phyloP scores from a whole-genome alignment of 2,329 filamentous ascomycete genomes.

The Colletotrichum sansevieriae region DNA sequence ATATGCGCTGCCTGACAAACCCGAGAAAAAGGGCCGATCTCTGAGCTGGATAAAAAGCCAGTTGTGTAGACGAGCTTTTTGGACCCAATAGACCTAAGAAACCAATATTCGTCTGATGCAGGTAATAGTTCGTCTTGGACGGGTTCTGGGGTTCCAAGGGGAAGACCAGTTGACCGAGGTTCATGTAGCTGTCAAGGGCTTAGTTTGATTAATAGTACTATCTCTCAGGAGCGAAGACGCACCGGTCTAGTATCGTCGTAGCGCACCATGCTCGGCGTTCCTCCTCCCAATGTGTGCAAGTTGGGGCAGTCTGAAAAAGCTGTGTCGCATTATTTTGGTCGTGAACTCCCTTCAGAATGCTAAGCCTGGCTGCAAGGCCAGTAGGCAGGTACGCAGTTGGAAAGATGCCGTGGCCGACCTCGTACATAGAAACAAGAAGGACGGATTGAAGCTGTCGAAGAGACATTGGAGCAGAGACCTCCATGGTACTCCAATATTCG shows the following conservation, averaged over 20 bases:
- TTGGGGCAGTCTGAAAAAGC: constrained; percentile 45
- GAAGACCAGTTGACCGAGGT: constrained; percentile 44
- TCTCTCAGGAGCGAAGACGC: constrained; percentile 5
- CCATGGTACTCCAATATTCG: constrained; percentile 41
- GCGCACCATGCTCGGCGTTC: constrained; percentile 51
- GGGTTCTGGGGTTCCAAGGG: constrained; percentile 46
- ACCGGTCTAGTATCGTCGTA: constrained; percentile 50
- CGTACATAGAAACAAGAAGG: constrained; percentile 49
- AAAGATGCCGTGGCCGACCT: constrained; percentile 52
- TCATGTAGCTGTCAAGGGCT: constrained; percentile 41
- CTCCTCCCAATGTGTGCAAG: constrained; percentile 50
- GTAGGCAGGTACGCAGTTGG: constrained; percentile 50
- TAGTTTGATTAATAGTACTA: not conserved
- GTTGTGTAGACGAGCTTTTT: constrained; percentile 44
- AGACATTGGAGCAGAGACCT: constrained; percentile 45
- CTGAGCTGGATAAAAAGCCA: constrained; percentile 38
- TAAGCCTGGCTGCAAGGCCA: constrained; percentile 44
- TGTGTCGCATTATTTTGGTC: constrained; percentile 46
- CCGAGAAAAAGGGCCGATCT: constrained; percentile 46
- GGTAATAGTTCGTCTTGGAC: constrained; percentile 47
- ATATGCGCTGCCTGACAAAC: constrained; percentile 50
- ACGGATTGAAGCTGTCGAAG: constrained; percentile 46
- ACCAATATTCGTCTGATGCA: constrained; percentile 47
- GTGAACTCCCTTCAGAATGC: constrained; percentile 43
- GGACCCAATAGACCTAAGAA: constrained; percentile 46